Evolutionary conservation across 306 rosid species (phyloP), one percentile per base, ranked within the genome.

Genomic region (Vigna mungo): DNA sequence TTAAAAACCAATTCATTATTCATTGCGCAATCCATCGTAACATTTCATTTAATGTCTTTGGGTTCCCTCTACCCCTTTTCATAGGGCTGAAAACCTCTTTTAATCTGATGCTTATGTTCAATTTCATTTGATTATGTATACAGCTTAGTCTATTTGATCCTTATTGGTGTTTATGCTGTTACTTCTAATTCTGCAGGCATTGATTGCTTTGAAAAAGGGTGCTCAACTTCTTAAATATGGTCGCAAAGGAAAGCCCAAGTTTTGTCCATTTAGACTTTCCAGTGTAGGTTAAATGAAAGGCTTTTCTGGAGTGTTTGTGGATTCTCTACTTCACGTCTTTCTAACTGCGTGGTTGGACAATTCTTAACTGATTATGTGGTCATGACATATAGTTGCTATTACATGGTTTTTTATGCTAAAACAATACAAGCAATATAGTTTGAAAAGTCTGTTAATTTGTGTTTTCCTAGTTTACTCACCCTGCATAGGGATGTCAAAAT

Each of bases 211-310:
- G 87, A 92, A 92, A 90, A 95, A 83, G 86, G 99, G 99, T 78
- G 86, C 99, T 78, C 99, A 92, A 76, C 88, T 95, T 77, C 91
- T 92, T 79, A 92, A 92, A 76, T 92, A 92, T 92, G 99, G 99
- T 86, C 97, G 97, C 43, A 92, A 95, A 84, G 99, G 99, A 85
- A 95, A 95, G 84, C 99, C 99, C 64, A 95, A 95, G 91, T 95
- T 92, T 84, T 95, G 91, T 82, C 92, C 96, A 11, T 89, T 95
- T 86, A 88, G 91, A 86, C 92, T 92, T 81, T 95, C 97, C 53
- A 83, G 69, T 84, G 99, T 95, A 86, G 88, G 93, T 87, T 79
- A 70, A 48, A 41, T 83, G 44, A 76, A 56, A 78, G 52, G 73
- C 60, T 18, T 81, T 55, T 53, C 74, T 20, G 51, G 36, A 72